Percentiles rank a stretch among this genome's conserved stretches.
phyloP scores from a whole-genome alignment of 495 filamentous ascomycete species.

The Terfezia claveryi region DNA sequence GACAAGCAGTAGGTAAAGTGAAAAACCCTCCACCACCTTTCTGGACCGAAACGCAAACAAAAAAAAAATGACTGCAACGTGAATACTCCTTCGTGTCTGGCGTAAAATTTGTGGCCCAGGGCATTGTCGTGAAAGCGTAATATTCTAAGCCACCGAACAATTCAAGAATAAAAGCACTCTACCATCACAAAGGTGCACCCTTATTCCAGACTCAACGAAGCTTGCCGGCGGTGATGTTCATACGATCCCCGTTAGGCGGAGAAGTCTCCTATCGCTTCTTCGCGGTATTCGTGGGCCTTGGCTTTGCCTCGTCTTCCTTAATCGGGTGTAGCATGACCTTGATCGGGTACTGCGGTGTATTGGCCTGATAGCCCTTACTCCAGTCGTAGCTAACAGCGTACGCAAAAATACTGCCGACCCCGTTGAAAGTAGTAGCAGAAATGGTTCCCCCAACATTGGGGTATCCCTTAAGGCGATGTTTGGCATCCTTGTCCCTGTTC shows the following conservation, averaged over 20 bases:
- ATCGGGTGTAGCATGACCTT: conserved; percentile 79
- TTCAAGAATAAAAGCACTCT: too few relatives aligned
- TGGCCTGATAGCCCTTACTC: conserved; percentile 65
- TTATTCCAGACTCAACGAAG: neutral
- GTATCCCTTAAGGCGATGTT: conserved; percentile 69
- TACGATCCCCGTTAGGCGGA: neutral
- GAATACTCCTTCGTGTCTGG: too few relatives aligned
- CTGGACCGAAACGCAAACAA: too few relatives aligned
- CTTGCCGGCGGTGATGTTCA: neutral
- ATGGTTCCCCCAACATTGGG: conserved; percentile 67
- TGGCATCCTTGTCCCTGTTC: conserved; percentile 51
- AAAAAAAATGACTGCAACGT: too few relatives aligned
- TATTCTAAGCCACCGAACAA: too few relatives aligned
- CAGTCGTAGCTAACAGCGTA: conserved; percentile 90
- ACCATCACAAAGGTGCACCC: too few relatives aligned
- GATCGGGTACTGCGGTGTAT: conserved; percentile 44
- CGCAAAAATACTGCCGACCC: conserved; percentile 58
- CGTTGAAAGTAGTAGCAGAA: conserved; percentile 54
- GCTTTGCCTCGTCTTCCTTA: conserved; percentile 57
- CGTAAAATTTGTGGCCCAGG: too few relatives aligned
- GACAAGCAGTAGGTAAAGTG: too few relatives aligned
- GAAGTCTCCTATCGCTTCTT: conserved; percentile 40
- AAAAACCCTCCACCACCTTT: too few relatives aligned
- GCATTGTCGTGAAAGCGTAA: too few relatives aligned
- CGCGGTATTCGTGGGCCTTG: conserved; percentile 32